Percentiles rank a stretch among this genome's conserved stretches.
phyloP scores from a whole-genome alignment of 805 yeast species.

The Metschnikowia gruessii region DNA sequence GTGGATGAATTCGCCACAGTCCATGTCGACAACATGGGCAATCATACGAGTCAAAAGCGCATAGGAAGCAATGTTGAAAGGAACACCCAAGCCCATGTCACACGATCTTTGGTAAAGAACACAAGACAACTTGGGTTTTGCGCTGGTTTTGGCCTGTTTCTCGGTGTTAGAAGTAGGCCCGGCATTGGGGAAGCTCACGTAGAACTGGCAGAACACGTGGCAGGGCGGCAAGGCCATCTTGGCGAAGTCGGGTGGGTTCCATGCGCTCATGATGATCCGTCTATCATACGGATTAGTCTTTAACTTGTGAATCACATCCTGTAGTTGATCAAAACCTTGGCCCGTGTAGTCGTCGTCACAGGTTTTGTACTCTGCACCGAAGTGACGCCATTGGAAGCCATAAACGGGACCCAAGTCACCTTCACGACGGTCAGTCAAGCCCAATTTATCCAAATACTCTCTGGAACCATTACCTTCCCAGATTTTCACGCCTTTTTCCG shows the following conservation, averaged over 20 bases:
- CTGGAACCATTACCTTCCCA: conserved; percentile 99
- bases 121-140: conserved; percentile 75
- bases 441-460: conserved; percentile 81
- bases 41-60: conserved; percentile 91
- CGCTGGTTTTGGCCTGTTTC: conserved; percentile 15
- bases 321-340: conserved; percentile 87
- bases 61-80: conserved; percentile 96
- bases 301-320: conserved; percentile 71
- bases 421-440: conserved; percentile 73
- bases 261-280: conserved; percentile 90
- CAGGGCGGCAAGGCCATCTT: conserved; percentile 99
- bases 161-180: conserved; percentile 12
- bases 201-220: conserved; percentile 94
- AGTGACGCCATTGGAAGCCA: conserved; percentile 99
- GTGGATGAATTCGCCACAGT: conserved; percentile 92
- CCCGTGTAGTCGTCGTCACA: conserved; percentile 86
- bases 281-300: conserved; percentile 92
- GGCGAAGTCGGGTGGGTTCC: conserved; percentile 96
- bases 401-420: conserved; percentile 98
- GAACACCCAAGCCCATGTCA: conserved; percentile 99
- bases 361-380: conserved; percentile 88
- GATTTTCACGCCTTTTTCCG: conserved; percentile 86
- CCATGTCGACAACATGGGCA: conserved; percentile 93
- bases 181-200: conserved; percentile 75
- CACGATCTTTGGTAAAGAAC: conserved; percentile 95